phyloP scores from a whole-genome alignment of 495 filamentous ascomycete species.

The Daldinia loculata region DNA sequence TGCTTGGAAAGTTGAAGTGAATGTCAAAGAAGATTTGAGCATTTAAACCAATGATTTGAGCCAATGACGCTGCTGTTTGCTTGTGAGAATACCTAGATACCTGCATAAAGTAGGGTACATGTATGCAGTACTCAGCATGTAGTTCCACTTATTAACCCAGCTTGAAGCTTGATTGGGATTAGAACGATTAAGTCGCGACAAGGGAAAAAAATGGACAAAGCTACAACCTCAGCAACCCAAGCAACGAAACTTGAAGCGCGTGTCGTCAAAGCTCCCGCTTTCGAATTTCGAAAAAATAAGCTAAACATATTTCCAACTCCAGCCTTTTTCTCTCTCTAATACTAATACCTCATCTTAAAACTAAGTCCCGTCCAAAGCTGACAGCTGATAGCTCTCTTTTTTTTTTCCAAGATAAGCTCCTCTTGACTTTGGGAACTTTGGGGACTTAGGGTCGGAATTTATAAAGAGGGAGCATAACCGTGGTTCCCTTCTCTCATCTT shows the following conservation, averaged over 20 bases:
- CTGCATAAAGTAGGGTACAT: neutral
- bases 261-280: conserved; percentile 17
- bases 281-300: conserved; percentile 28
- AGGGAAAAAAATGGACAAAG: conserved; percentile 23
- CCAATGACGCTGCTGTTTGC: neutral
- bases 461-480: neutral
- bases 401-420: conserved; percentile 3
- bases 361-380: neutral
- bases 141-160: conserved; percentile 3
- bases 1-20: neutral
- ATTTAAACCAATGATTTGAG: neutral
- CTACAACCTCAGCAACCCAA: conserved; percentile 10
- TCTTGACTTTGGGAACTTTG: neutral
- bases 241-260: conserved; percentile 21
- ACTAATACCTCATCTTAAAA: neutral
- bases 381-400: neutral
- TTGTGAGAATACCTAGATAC: neutral
- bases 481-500: conserved; percentile 17
- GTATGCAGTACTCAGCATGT: neutral
- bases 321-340: neutral
- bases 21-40: neutral
- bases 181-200: conserved; percentile 27
- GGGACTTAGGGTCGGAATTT: neutral
- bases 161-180: conserved; percentile 11
- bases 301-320: conserved; percentile 14